Percentiles rank a stretch among this genome's conserved stretches.
These are phyloP conservation scores for Manihot esculenta DNA, from an alignment of 441 rosid genomes.

Conservation along the genomic window DNA sequence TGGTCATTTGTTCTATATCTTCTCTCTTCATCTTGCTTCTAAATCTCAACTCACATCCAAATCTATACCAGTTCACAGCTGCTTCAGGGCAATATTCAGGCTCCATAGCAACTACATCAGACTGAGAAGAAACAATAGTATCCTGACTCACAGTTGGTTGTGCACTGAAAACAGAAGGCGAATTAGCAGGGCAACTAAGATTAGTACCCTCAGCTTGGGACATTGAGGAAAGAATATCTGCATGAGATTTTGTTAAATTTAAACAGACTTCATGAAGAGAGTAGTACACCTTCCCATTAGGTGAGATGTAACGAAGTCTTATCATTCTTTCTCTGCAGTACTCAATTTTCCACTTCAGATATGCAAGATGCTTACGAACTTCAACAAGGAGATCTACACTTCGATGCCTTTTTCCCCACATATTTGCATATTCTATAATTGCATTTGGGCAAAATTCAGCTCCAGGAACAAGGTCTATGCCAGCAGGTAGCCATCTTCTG, in stretches of 20 bases:
- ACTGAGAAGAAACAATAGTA: constrained; percentile 22
- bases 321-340: constrained; percentile 17
- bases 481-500: constrained; percentile 44
- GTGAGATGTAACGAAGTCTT: constrained; percentile 62
- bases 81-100: constrained; percentile 49
- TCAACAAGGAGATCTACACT: constrained; percentile 12
- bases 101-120: constrained; percentile 23
- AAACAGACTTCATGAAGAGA: constrained; percentile 59
- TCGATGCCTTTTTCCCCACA: not conserved
- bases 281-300: constrained; percentile 45
- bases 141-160: constrained; percentile 18
- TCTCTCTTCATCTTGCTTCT: constrained; percentile 9
- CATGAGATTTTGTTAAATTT: constrained; percentile 25
- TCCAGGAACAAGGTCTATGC: constrained; percentile 40
- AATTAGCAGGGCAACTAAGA: constrained; percentile 21
- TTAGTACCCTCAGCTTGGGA: constrained; percentile 22
- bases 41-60: constrained; percentile 16
- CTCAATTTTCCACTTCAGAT: constrained; percentile 60
- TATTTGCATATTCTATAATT: constrained; percentile 35
- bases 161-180: constrained; percentile 24
- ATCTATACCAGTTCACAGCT: constrained; percentile 37
- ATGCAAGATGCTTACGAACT: constrained; percentile 56
- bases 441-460: constrained; percentile 54
- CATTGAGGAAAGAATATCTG: constrained; percentile 8
- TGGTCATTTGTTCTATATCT: constrained; percentile 13